A percentile compares a stretch with the other conserved stretches of the same genome.
These are phyloP conservation scores for Colletotrichum limetticola DNA, from an alignment of 2,329 filamentous ascomycete species.

Conservation along the genomic window DNA sequence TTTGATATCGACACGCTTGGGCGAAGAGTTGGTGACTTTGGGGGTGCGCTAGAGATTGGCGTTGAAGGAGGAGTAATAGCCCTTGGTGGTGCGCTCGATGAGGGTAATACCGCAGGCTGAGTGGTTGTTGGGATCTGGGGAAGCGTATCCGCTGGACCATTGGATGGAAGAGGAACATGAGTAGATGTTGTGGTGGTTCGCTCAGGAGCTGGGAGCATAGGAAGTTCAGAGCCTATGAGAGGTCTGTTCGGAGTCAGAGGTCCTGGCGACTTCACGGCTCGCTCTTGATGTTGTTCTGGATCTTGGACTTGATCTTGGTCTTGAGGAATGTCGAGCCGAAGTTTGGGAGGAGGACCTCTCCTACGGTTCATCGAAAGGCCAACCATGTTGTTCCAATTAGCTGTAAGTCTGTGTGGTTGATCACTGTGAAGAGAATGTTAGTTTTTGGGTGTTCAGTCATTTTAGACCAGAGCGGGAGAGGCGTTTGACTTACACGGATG, in stretches of 20 bases:
- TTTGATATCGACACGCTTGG: too few species aligned
- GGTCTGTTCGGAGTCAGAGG: conserved; percentile 3
- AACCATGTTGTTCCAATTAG: background rate
- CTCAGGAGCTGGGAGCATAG: background rate
- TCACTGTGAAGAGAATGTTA: too few species aligned
- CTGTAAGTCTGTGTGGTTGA: too few species aligned
- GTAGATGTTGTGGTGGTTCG: background rate
- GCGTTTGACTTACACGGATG: too few species aligned
- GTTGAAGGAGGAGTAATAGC: too few species aligned
- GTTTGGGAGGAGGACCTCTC: background rate
- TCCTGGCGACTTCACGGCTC: background rate
- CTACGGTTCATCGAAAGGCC: background rate
- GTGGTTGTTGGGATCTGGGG: too few species aligned
- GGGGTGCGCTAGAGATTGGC: background rate
- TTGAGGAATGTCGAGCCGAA: background rate
- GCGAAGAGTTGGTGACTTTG: background rate
- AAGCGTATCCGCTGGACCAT: too few species aligned
- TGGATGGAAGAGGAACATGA: background rate
- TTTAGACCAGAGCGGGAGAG: too few species aligned
- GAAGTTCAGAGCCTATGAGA: background rate
- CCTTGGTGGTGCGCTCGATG: too few species aligned
- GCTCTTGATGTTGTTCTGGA: background rate
- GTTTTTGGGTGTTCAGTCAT: background rate
- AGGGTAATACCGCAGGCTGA: too few species aligned
- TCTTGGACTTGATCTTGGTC: background rate